Base-by-base conservation (phyloP, 2,329 filamentous ascomycete genomes). In the Bipolaris victoriae region DNA sequence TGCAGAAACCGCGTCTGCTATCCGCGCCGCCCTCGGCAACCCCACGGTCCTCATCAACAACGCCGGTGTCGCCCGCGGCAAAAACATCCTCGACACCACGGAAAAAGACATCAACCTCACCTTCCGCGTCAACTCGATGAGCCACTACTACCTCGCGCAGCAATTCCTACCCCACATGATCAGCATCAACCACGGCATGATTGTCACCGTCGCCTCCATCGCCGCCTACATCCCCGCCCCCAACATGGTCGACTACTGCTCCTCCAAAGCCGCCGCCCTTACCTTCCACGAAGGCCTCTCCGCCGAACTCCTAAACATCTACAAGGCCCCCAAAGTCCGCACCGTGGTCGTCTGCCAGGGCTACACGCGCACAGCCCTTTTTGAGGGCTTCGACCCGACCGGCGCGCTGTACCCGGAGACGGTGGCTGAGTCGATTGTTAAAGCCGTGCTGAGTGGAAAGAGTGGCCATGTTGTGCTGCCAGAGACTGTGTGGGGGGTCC, bases 11-110 rank as follows among this genome's bases (percentile, higher is more conserved):
- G 87, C 86, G 0, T 67, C 79, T 11, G 68, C 77, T 4, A 82
- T 91, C 67, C 82, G 84, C 50, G 71, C 75, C 29, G 72, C 82
- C 11, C 78, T 90, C 54, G 89, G 88, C 55, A 69, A 84, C 47
- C 89, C 89, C 0, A 91, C 88, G 0, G 79, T 92, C 59, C 79
- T 92, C 3, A 88, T 90, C 77, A 90, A 90, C 78, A 90, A 90
- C 68, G 88, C 89, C 7, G 88, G 88, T 58, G 82, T 89, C 26
- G 84, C 81, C 15, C 82, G 82, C 55, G 87, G 86, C 58, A 85
- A 85, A 62, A 83, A 81, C 5, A 82, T 92, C 61, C 80, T 91
- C 45, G 80, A 83, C 26, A 74, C 81, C 20, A 81, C 81, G 1
- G 84, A 87, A 49, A 79, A 78, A 18, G 84, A 88, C 63, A 80